Percentiles rank a stretch among this genome's conserved stretches.
Conservation (phyloP, 2,329 filamentous ascomycete genomes). For the Rugonectria rugulosa region DNA sequence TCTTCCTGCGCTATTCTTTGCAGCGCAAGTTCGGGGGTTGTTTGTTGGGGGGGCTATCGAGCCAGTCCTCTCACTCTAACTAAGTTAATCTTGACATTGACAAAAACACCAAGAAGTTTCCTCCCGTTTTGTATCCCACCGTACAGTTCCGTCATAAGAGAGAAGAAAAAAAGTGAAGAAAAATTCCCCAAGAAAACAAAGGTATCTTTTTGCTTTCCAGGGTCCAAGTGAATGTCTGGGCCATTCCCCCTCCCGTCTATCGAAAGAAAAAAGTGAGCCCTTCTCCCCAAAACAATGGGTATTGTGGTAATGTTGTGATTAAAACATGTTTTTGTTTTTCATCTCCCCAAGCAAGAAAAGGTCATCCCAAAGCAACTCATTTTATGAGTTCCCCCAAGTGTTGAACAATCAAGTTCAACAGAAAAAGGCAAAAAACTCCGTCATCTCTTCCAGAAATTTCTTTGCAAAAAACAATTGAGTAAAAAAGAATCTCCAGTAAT, state of each 20-base stretch:
- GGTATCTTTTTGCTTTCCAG: slow-evolving; percentile 33
- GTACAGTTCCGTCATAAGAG: slow-evolving; percentile 13
- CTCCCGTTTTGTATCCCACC: slow-evolving; percentile 13
- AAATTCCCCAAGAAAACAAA: slow-evolving; percentile 13
- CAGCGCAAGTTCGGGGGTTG: slow-evolving; percentile 8
- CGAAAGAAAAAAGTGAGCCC: slow-evolving; percentile 30
- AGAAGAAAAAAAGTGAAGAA: slow-evolving; percentile 13
- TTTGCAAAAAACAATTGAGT: slow-evolving; percentile 28
- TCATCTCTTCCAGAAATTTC: slow-evolving; percentile 24
- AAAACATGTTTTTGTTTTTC: slow-evolving; percentile 27
- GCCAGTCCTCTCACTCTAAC: slow-evolving; percentile 24
- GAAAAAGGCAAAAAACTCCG: slow-evolving; percentile 26
- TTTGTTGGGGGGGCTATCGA: slow-evolving; percentile 17
- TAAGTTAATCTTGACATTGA: slow-evolving; percentile 20
- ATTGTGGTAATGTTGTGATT: slow-evolving; percentile 16
- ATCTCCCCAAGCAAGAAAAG: slow-evolving; percentile 14
- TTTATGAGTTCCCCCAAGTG: slow-evolving; percentile 11
- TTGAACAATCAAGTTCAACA: slow-evolving; percentile 15
- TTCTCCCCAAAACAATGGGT: background rate
- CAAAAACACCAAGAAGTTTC: slow-evolving; percentile 3
- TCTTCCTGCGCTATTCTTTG: slow-evolving; percentile 18
- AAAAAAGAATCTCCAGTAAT: slow-evolving; percentile 27
- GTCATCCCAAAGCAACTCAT: slow-evolving; percentile 11
- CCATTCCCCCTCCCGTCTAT: slow-evolving; percentile 35
- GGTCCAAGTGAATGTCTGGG: slow-evolving; percentile 30